Conservation (phyloP, 352 stramenopile species). For the Aphanomyces stellatus region DNA sequence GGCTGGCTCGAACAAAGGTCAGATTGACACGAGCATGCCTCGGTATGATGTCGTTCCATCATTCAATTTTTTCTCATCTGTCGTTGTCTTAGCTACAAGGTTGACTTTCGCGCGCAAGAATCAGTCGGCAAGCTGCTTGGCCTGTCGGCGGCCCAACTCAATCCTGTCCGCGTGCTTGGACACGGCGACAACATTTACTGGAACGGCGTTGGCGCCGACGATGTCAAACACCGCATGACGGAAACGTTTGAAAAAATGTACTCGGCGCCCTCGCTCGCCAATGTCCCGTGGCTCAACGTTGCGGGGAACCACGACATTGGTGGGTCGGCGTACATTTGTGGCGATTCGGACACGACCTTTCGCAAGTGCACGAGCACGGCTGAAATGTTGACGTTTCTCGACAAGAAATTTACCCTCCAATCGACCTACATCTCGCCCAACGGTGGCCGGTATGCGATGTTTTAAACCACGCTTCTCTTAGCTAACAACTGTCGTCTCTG, state of each 20-base stretch:
- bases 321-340: slow-evolving; percentile 68
- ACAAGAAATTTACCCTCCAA: slow-evolving; percentile 57
- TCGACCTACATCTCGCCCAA: slow-evolving; percentile 51
- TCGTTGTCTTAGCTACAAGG: slow-evolving; percentile 52
- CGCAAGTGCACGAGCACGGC: slow-evolving; percentile 43
- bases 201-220: slow-evolving; percentile 67
- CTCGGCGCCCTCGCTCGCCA: slow-evolving; percentile 32
- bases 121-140: slow-evolving; percentile 73
- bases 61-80: slow-evolving; percentile 23
- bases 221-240: slow-evolving; percentile 53
- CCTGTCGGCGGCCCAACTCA: slow-evolving; percentile 57
- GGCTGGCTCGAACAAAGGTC: slow-evolving; percentile 32
- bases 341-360: slow-evolving; percentile 53
- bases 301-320: slow-evolving; percentile 64
- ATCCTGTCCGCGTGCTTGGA: slow-evolving; percentile 57
- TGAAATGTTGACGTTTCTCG: slow-evolving; percentile 53
- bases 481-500: neutral
- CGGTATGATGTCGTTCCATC: neutral
- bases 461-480: neutral
- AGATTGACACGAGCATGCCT: slow-evolving; percentile 13
- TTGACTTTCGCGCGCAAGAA: slow-evolving; percentile 80
- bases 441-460: slow-evolving; percentile 35
- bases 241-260: slow-evolving; percentile 64
- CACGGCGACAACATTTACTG: slow-evolving; percentile 86
- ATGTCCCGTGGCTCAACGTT: slow-evolving; percentile 65